phyloP scores from a whole-genome alignment of 176 grass and related monocot genomes.

The Oryza brachyantha region DNA sequence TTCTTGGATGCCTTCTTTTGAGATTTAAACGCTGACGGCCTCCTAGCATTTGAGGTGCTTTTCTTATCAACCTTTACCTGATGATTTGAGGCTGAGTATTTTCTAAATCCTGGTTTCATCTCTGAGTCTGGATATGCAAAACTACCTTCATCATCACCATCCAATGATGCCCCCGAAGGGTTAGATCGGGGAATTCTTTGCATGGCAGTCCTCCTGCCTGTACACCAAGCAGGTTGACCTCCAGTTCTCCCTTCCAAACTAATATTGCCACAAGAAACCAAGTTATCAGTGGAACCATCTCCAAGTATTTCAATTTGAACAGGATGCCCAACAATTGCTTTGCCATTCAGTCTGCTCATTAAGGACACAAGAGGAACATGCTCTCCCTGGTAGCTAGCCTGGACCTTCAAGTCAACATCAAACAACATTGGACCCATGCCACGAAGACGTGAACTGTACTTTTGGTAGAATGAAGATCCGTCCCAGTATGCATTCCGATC shows the following conservation, averaged over 20 bases:
- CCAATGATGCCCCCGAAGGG: conserved; percentile 50
- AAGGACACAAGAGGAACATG: conserved; percentile 95
- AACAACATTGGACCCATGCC: conserved; percentile 55
- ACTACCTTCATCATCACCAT: conserved; percentile 45
- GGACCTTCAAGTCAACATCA: conserved; percentile 82
- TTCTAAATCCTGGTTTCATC: conserved; percentile 48
- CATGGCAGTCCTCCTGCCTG: conserved; percentile 88
- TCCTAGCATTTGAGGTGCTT: conserved; percentile 34
- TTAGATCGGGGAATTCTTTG: conserved; percentile 81
- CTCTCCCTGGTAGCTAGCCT: conserved; percentile 95
- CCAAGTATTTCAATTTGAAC: conserved; percentile 90
- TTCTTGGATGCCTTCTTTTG: conserved; percentile 78
- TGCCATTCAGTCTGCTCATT: conserved; percentile 98
- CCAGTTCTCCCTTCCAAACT: conserved; percentile 54
- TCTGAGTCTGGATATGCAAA: conserved; percentile 49
- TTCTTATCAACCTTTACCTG: conserved; percentile 44
- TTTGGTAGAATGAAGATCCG: conserved; percentile 51
- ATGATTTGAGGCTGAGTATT: conserved; percentile 42
- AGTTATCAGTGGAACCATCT: conserved; percentile 68
- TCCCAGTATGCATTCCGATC: conserved; percentile 40
- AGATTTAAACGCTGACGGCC: conserved; percentile 37
- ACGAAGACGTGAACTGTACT: conserved; percentile 40
- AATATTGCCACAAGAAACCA: conserved; percentile 43
- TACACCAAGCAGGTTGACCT: conserved; percentile 75
- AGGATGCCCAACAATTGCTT: conserved; percentile 96